Conservation (phyloP, 805 yeast species). For the Vanderwaltozyma verrucispora region DNA sequence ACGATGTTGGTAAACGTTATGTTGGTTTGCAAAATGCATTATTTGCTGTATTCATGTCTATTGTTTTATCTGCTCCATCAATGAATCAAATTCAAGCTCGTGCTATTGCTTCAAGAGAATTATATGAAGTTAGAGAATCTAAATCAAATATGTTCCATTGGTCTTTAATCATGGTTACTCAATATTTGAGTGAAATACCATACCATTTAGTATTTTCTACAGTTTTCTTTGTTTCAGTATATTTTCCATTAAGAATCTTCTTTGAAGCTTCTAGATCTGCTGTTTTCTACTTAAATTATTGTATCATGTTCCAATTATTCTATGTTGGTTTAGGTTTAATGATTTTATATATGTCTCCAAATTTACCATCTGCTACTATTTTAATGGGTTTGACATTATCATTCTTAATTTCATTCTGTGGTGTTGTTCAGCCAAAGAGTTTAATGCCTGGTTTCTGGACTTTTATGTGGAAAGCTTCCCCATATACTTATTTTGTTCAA, state of each 20-base stretch:
- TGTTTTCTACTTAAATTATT: conserved; percentile 35
- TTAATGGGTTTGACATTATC: conserved; percentile 45
- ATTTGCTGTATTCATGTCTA: conserved; percentile 50
- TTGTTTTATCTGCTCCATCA: conserved; percentile 44
- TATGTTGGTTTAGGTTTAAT: conserved; percentile 41
- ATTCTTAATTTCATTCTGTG: conserved; percentile 54
- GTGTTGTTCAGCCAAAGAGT: conserved; percentile 48
- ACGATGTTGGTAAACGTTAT: conserved; percentile 40
- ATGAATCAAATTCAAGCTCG: conserved; percentile 53
- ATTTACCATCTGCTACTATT: conserved; percentile 57
- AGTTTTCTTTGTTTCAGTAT: conserved; percentile 42
- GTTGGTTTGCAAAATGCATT: conserved; percentile 50
- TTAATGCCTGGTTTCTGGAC: conserved; percentile 77
- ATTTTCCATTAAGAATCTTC: conserved; percentile 37
- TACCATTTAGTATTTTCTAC: conserved; percentile 42
- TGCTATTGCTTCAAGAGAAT: conserved; percentile 46
- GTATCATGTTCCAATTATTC: conserved; percentile 38
- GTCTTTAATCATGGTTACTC: conserved; percentile 46
- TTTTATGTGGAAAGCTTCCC: conserved; percentile 69
- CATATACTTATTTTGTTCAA: conserved; percentile 60
- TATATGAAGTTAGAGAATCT: conserved; percentile 61
- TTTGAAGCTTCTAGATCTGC: conserved; percentile 37
- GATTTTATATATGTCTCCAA: conserved; percentile 47
- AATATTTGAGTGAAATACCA: conserved; percentile 49
- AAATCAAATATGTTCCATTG: conserved; percentile 67